Conservation (phyloP, 805 yeast genomes). For the Yarrowia sp. region DNA sequence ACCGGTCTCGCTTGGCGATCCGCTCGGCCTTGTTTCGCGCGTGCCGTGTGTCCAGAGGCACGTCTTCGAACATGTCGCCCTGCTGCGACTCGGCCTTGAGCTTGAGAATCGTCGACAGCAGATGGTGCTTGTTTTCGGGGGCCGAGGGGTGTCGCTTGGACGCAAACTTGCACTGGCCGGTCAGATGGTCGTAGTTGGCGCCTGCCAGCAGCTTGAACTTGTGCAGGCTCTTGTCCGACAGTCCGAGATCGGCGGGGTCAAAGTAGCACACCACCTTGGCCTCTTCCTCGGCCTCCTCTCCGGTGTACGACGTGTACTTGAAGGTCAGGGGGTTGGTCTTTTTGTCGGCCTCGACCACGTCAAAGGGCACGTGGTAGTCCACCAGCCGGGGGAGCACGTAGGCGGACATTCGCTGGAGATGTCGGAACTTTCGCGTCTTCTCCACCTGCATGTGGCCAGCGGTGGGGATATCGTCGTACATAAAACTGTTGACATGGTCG, state of each 20-base stretch:
- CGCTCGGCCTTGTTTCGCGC: constrained; percentile 56
- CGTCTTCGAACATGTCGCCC: constrained; percentile 68
- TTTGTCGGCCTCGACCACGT: constrained; percentile 51
- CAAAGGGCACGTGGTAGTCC: constrained; percentile 60
- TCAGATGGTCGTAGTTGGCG: constrained; percentile 69
- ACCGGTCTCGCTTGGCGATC: constrained; percentile 31
- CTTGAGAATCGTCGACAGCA: constrained; percentile 67
- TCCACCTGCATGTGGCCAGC: constrained; percentile 74
- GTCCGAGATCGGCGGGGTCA: constrained; percentile 54
- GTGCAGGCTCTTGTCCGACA: constrained; percentile 63
- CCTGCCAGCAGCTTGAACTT: constrained; percentile 83
- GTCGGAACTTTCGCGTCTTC: constrained; percentile 76
- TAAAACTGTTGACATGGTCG: constrained; percentile 50
- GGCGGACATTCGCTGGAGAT: constrained; percentile 82
- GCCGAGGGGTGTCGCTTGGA: constrained; percentile 72
- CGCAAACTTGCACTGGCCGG: constrained; percentile 69
- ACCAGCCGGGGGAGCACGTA: constrained; percentile 88
- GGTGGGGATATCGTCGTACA: constrained; percentile 70
- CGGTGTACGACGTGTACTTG: constrained; percentile 74
- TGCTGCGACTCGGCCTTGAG: constrained; percentile 72
- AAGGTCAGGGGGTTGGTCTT: constrained; percentile 55
- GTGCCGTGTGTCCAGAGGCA: constrained; percentile 84
- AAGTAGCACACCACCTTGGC: constrained; percentile 70
- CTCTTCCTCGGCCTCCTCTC: constrained; percentile 74
- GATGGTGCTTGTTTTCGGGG: constrained; percentile 81